Base-by-base conservation (phyloP, 805 yeast species). In the Priceomyces haplophilus region DNA sequence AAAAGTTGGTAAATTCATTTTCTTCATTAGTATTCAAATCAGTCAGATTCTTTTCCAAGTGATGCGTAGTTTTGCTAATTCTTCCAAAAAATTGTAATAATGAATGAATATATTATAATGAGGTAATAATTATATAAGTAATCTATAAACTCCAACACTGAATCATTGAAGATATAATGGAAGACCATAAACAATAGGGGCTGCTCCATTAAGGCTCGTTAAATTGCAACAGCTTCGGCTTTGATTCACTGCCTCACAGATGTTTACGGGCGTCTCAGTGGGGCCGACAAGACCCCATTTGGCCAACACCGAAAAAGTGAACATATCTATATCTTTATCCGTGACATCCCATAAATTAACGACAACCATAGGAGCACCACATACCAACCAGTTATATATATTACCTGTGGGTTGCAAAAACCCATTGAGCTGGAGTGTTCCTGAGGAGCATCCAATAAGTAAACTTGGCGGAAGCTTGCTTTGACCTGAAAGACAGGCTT, bases 261-360 rank as follows among this genome's bases (percentile, higher is more conserved):
- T 63, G 25, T 67, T 63, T 3, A 51, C 42, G 4, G 47, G 31
- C 15, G 17, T 31, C 10, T 30, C 23, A 6, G 37, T 11, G 15
- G 38, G 21, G 8, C 53, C 59, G 35, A 74, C 56, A 11, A 87
- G 57, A 0, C 93, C 93, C 83, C 93, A 83, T 46, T 72, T 68
- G 2, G 73, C 72, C 50, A 93, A 75, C 30, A 87, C 58, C 2
- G 76, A 67, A 7, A 73, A 46, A 18, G 88, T 83, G 52, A 90
- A 88, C 52, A 73, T 75, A 61, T 93, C 98, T 39, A 88, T 87
- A 59, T 93, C 99, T 51, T 86, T 89, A 62, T 93, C 98, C 0
- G 98, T 93, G 3, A 93, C 97, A 61, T 89, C 97, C 99, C 99
- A 93, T 43, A 93, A 63, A 54, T 88, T 88, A 0, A 88, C 97